These are phyloP conservation scores for Penicillium brasilianum DNA, from an alignment of 2,329 filamentous ascomycete genomes.

Conservation along the genomic window DNA sequence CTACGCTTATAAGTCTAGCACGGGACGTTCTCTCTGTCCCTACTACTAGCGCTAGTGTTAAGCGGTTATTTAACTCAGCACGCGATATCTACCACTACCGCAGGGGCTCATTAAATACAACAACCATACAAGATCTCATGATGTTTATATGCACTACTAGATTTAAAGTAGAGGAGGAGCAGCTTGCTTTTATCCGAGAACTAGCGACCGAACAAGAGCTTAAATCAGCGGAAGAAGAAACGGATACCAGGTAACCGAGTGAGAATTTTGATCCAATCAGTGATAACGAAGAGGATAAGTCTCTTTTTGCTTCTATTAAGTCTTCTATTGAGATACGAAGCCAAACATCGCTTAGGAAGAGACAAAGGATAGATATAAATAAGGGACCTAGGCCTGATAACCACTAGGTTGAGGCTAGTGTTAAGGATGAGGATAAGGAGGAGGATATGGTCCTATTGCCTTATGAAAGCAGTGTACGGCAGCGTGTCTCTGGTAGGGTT, in stretches of 20 bases:
- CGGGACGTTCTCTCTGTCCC: too few relatives aligned
- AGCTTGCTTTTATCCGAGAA: not conserved
- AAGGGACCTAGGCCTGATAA: too few relatives aligned
- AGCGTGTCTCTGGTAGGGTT: too few relatives aligned
- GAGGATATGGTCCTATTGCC: too few relatives aligned
- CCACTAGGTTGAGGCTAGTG: too few relatives aligned
- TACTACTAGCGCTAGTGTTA: not conserved
- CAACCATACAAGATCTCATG: not conserved
- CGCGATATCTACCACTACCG: constrained; percentile 15
- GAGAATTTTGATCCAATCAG: not conserved
- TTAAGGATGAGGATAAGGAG: too few relatives aligned
- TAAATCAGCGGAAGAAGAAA: constrained; percentile 1
- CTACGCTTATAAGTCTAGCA: too few relatives aligned
- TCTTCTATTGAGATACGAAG: too few relatives aligned
- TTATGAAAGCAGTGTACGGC: too few relatives aligned
- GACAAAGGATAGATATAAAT: too few relatives aligned
- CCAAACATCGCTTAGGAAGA: too few relatives aligned
- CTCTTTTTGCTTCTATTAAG: too few relatives aligned
- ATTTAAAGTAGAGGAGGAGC: not conserved
- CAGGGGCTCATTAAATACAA: not conserved
- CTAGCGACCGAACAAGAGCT: not conserved
- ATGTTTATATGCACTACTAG: constrained; percentile 4
- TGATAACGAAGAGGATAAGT: not conserved
- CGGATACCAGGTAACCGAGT: not conserved
- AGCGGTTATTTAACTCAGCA: constrained; percentile 15